Percentiles rank a stretch among this genome's conserved stretches.
phyloP scores from a whole-genome alignment of 2,329 filamentous ascomycete species.

The Exophiala xenobiotica region DNA sequence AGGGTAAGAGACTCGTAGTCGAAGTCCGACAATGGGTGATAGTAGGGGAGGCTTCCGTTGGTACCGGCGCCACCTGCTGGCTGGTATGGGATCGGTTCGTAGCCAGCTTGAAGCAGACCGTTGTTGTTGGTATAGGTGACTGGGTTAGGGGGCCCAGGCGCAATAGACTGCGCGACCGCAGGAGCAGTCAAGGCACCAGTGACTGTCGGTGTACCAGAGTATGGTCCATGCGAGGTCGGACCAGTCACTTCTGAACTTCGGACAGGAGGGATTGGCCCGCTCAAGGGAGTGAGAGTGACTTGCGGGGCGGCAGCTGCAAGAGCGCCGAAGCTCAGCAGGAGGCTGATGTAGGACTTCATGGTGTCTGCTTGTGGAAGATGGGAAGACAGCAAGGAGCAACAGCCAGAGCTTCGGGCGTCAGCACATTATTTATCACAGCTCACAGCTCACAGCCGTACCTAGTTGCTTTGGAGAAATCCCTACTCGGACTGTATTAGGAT shows the following conservation, averaged over 20 bases:
- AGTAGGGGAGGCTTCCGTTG: constrained; percentile 61
- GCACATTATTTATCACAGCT: background rate
- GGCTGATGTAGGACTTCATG: constrained; percentile 23
- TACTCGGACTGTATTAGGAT: too few relatives aligned
- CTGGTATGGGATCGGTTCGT: constrained; percentile 68
- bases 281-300: constrained; percentile 20
- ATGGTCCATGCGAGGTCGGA: constrained; percentile 66
- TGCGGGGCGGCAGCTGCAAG: constrained; percentile 26
- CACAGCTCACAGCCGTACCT: too few relatives aligned
- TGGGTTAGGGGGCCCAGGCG: constrained; percentile 56
- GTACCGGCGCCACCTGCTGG: constrained; percentile 73
- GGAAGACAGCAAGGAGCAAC: background rate
- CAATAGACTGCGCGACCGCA: constrained; percentile 58
- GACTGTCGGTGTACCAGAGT: constrained; percentile 63
- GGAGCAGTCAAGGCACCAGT: constrained; percentile 66
- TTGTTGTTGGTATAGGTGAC: constrained; percentile 69
- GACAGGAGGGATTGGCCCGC: constrained; percentile 38
- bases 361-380: background rate
- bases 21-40: constrained; percentile 71
- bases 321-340: constrained; percentile 20
- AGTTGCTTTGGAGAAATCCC: too few relatives aligned
- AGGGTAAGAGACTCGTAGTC: constrained; percentile 77
- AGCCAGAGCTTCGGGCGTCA: background rate
- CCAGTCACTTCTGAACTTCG: constrained; percentile 54
- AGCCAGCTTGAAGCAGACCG: constrained; percentile 62